Conservation (phyloP, 139 green algal genomes). For the Coelastrella sp. region DNA sequence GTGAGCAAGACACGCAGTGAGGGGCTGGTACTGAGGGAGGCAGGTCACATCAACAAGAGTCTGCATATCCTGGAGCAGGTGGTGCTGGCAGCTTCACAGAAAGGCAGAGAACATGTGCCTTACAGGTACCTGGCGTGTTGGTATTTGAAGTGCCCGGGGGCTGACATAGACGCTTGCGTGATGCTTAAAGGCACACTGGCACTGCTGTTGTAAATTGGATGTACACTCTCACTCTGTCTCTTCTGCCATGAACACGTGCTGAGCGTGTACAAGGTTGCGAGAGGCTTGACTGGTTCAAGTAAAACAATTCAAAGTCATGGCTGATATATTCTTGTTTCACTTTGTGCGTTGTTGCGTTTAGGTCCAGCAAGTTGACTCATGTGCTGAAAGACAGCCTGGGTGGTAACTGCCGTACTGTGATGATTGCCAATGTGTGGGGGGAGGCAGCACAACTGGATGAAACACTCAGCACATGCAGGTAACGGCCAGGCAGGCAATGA, state of each 20-base stretch:
- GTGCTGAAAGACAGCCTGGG: conserved; percentile 82
- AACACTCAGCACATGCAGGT: conserved; percentile 82
- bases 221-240: too few species aligned
- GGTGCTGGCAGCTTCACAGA: conserved; percentile 20
- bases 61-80: conserved; percentile 82
- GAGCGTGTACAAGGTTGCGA: too few species aligned
- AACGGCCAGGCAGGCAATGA: neutral
- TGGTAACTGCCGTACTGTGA: conserved; percentile 79
- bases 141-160: too few species aligned
- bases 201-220: too few species aligned
- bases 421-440: conserved; percentile 80
- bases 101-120: conserved; percentile 3
- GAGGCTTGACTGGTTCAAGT: neutral
- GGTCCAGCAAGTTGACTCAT: conserved; percentile 78
- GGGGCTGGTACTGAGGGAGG: conserved; percentile 74
- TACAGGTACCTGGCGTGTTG: neutral
- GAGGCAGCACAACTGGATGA: conserved; percentile 75
- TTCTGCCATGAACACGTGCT: too few species aligned
- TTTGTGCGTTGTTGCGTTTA: too few species aligned
- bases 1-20: conserved; percentile 79
- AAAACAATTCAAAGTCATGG: neutral
- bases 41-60: conserved; percentile 83
- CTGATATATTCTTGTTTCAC: too few species aligned
- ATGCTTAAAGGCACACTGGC: too few species aligned
- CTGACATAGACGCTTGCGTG: too few species aligned